Percentiles rank a stretch among this genome's conserved stretches.
These are phyloP conservation scores for Leccinum barrowsii DNA, from an alignment of 768 basidiomycete species.

Conservation along the genomic window DNA sequence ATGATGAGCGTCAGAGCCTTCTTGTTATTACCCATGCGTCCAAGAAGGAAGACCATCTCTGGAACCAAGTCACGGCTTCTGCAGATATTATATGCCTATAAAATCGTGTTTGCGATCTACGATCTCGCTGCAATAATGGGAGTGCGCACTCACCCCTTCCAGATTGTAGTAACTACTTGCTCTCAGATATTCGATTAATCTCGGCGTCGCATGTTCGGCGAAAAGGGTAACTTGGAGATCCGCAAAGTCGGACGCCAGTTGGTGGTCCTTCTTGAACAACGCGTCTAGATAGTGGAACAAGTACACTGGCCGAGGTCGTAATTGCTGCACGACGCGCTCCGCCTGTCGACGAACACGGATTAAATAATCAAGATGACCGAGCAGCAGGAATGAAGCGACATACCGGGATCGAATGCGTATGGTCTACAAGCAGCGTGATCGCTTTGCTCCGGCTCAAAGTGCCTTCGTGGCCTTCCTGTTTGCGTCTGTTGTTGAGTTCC, in stretches of 20 bases:
- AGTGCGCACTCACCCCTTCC: constrained; percentile 53
- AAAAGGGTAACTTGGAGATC: constrained; percentile 90
- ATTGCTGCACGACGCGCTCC: constrained; percentile 81
- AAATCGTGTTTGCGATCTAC: neutral
- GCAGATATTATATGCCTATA: constrained; percentile 83
- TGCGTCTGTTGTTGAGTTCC: constrained; percentile 66
- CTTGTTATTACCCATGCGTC: constrained; percentile 97
- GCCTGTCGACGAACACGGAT: constrained; percentile 48
- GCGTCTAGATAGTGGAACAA: constrained; percentile 93
- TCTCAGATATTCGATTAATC: constrained; percentile 87
- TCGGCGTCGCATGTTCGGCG: constrained; percentile 76
- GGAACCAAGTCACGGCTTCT: constrained; percentile 81
- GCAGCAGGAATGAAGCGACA: constrained; percentile 21
- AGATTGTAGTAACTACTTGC: constrained; percentile 90
- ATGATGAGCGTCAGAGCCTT: constrained; percentile 92
- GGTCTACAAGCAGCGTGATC: constrained; percentile 84
- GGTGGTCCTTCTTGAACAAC: constrained; percentile 81
- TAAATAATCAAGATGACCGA: neutral
- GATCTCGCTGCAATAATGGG: neutral
- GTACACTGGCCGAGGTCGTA: constrained; percentile 71
- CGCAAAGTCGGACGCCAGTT: constrained; percentile 74
- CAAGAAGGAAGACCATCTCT: constrained; percentile 97
- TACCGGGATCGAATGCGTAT: constrained; percentile 95
- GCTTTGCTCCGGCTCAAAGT: constrained; percentile 62
- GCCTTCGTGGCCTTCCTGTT: constrained; percentile 38